These are phyloP conservation scores for Jacaranda copaia DNA, from an alignment of 257 asterid genomes.

Conservation along the genomic window DNA sequence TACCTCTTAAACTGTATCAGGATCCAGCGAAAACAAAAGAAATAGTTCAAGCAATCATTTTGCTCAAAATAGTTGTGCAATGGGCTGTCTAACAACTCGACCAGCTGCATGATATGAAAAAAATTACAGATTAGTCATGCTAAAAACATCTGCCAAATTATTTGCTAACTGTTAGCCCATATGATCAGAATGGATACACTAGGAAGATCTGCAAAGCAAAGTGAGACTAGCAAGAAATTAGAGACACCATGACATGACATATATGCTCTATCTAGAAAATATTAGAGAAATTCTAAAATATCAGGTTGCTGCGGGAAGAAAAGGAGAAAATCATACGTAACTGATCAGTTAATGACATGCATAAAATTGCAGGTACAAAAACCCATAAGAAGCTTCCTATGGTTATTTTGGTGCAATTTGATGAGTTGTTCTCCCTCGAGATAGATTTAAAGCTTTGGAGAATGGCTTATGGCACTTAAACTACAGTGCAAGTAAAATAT, in stretches of 20 bases:
- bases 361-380: background rate
- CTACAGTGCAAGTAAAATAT: background rate
- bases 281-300: background rate
- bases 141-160: conserved; percentile 24
- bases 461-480: background rate
- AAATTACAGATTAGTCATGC: conserved; percentile 27
- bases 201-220: conserved; percentile 7
- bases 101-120: conserved; percentile 72
- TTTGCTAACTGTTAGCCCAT: no score
- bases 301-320: background rate
- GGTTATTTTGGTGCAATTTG: background rate
- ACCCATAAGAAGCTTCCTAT: background rate
- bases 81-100: conserved; percentile 86
- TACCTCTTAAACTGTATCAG: conserved; percentile 98
- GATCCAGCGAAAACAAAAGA: conserved; percentile 99
- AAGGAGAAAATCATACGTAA: no score
- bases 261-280: conserved; percentile 8
- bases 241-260: no score
- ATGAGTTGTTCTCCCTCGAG: background rate
- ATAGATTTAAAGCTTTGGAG: background rate
- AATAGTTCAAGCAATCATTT: conserved; percentile 93
- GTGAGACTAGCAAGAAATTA: no score
- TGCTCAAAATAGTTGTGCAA: conserved; percentile 85
- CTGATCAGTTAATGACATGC: background rate
- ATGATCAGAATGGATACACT: background rate